Evolutionary conservation across 2,329 filamentous ascomycete species (phyloP), one percentile per base, ranked within the genome.

Genomic region (Raffaelea arxii): DNA sequence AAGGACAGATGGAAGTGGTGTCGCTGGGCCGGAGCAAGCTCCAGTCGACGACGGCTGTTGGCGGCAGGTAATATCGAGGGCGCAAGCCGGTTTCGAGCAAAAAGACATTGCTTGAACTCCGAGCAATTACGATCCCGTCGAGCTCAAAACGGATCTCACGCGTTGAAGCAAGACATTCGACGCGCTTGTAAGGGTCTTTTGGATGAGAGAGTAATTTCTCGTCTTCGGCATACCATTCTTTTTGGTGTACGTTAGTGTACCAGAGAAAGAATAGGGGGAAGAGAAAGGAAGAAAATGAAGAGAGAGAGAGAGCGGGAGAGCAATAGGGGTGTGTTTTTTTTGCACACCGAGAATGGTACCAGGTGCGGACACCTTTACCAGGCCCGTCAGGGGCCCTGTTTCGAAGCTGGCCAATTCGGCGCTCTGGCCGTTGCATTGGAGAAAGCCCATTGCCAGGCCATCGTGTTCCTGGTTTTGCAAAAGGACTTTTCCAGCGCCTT

Each of bases 181-280:
- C 65, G 12, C 81, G 71, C 53, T 80, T 81, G 62, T 75, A 83
- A 0, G 80, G 81, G 46, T 84, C 80, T 51, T 82, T 83, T 1
- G 80, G 80, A 49, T 85, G 81, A 0, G 54, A 43, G 7, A 65
- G 61, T 25, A 66, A 54, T 30, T 56, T 60, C 21, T 61, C 58
- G 45, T 68, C 64, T 7, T 67, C 58, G 0, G 56, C 57, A 51
- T 70, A 73, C 51, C 66, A 65, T 39, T 62, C 60, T 43, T 41
- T 53, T 52, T 32, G 9, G 27, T 32, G 16, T 32, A 9, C 16
- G 27, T 32, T 30, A 30, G 27, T 9, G 16, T 30, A 16, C 27
- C 9, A 30, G 37, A 21, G 16, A 40, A 21, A 22, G 10, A 40
- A 11, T 23, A 40, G 7, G 7, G 18, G 11, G 11, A 16, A 40